phyloP scores from a whole-genome alignment of 2,329 filamentous ascomycete genomes.

The Ciborinia camelliae region DNA sequence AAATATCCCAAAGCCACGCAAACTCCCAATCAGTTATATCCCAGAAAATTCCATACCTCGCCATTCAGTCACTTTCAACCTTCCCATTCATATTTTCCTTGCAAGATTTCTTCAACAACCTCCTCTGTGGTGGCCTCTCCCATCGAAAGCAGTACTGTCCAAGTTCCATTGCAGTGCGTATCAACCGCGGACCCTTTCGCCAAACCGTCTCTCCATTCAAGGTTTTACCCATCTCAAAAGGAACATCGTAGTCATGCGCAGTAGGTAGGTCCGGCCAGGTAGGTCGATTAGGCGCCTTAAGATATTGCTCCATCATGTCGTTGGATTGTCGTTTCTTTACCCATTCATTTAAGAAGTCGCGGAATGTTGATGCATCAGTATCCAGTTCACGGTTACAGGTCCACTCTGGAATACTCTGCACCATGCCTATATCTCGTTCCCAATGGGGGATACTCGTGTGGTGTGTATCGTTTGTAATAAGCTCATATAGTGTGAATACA shows the following conservation, averaged over 20 bases:
- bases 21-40: background rate
- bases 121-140: background rate
- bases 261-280: background rate
- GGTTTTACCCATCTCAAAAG: background rate
- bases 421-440: slow-evolving; percentile 24
- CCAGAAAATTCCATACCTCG: background rate
- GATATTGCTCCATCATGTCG: background rate
- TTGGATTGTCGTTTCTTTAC: background rate
- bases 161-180: background rate
- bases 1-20: background rate
- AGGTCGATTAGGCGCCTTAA: background rate
- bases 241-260: background rate
- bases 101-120: background rate
- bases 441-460: slow-evolving; percentile 8
- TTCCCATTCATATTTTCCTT: too few relatives aligned
- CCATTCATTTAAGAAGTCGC: background rate
- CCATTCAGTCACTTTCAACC: background rate
- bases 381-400: slow-evolving; percentile 21
- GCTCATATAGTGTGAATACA: slow-evolving; percentile 27
- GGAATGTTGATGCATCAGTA: background rate
- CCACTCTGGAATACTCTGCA: slow-evolving; percentile 29
- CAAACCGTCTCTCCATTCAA: background rate
- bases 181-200: background rate
- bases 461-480: slow-evolving; percentile 24
- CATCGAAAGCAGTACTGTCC: slow-evolving; percentile 4